Evolutionary conservation across 192 early-diverging fungal genomes (phyloP), one percentile per base, ranked within the genome.

Genomic region (Backusella morwellensis): DNA sequence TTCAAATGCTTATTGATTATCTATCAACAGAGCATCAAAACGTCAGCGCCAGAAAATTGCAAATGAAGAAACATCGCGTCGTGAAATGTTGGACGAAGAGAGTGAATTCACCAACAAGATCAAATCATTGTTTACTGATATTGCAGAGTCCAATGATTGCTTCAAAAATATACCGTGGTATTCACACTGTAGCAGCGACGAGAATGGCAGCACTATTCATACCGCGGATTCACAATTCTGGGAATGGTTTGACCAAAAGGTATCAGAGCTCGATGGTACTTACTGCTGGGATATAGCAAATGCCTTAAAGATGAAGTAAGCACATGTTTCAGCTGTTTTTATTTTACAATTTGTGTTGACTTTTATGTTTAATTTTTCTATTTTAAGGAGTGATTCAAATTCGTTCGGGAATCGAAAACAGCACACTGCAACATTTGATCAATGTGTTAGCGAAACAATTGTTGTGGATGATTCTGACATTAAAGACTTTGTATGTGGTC

Each of bases 11-110:
- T 5, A 44, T 44, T 44, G 17, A 34, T 63, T 47, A 34, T 70
- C 38, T 40, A 26, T 52, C 17, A 23, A 54, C 35, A 83, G 82
- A 72, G 76, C 82, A 23, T 83, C 82, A 14, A 83, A 83, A 42
- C 66, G 82, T 3, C 77, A 80, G 17, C 72, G 68, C 19, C 72
- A 83, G 38, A 83, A 83, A 38, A 70, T 80, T 15, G 78, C 72
- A 47, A 72, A 71, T 44, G 78, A 83, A 44, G 78, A 83, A 74
- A 23, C 44, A 23, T 68, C 78, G 15, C 40, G 70, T 11, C 69
- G 52, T 26, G 59, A 78, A 69, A 77, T 79, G 56, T 19, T 79
- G 50, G 59, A 77, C 17, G 82, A 83, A 73, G 82, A 83, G 56
- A 66, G 35, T 9, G 75, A 69, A 14, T 50, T 80, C 11, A 47